Evolutionary conservation across 306 rosid genomes (phyloP).

Genomic region (Castanea sativa): DNA sequence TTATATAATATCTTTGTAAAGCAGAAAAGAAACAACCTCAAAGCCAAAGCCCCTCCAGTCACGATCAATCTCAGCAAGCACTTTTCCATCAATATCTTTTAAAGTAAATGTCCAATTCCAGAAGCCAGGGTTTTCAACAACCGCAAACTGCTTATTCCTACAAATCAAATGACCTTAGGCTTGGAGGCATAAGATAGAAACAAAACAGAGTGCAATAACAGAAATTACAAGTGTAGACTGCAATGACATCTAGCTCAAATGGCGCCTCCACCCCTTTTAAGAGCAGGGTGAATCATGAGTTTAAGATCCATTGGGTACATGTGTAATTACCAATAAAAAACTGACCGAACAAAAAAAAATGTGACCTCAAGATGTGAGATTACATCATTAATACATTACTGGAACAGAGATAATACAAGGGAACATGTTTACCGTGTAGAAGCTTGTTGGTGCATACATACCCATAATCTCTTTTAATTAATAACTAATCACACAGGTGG

Average conservation of each 20-base stretch:
- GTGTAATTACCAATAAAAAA: too few relatives aligned
- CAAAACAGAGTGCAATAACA: neutral
- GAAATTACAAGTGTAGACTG: neutral
- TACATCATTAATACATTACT: too few relatives aligned
- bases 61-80: slow-evolving; percentile 89
- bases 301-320: too few relatives aligned
- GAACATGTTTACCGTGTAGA: too few relatives aligned
- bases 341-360: too few relatives aligned
- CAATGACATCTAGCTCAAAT: neutral
- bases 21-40: slow-evolving; percentile 54
- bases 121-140: slow-evolving; percentile 95
- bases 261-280: too few relatives aligned
- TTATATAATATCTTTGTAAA: neutral
- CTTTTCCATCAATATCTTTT: slow-evolving; percentile 73
- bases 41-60: slow-evolving; percentile 99
- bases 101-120: slow-evolving; percentile 97
- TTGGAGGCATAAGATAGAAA: slow-evolving; percentile 12
- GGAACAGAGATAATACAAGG: too few relatives aligned
- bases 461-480: too few relatives aligned
- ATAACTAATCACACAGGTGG: too few relatives aligned
- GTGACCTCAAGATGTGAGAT: too few relatives aligned
- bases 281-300: too few relatives aligned
- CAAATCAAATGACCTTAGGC: slow-evolving; percentile 28
- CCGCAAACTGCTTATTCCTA: slow-evolving; percentile 85
- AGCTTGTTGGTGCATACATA: too few relatives aligned